Evolutionary conservation across 805 yeast genomes (phyloP), one percentile per base, ranked within the genome.

Genomic region (Zygoascus flipseniorum): DNA sequence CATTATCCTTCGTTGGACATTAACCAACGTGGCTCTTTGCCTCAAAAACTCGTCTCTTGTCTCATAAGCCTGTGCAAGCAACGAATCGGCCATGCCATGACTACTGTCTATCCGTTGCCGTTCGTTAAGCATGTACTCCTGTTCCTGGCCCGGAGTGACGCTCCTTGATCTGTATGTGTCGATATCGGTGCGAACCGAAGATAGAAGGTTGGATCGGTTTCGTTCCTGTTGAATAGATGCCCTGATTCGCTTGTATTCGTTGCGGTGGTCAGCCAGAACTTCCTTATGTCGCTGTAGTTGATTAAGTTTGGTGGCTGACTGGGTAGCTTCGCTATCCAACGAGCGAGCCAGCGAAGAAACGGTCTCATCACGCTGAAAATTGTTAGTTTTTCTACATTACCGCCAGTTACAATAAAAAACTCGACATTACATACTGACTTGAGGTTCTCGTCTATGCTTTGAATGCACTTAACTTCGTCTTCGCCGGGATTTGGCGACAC

Each of bases 251-350:
- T 71, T 69, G 62, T 79, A 85, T 56, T 82, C 85, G 51, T 73
- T 67, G 68, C 78, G 74, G 69, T 87, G 90, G 53, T 89, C 95
- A 54, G 73, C 78, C 31, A 88, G 72, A 13, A 79, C 76, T 67
- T 89, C 96, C 60, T 79, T 80, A 66, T 89, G 96, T 56, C 97
- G 80, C 54, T 84, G 81, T 47, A 89, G 70, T 66, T 90, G 98
- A 62, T 86, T 92, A 44, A 82, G 68, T 66, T 86, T 86, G 0
- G 93, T 79, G 0, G 93, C 79, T 5, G 90, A 77, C 8, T 85
- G 76, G 14, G 75, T 69, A 31, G 78, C 72, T 53, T 76, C 82
- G 1, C 78, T 70, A 47, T 86, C 87, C 18, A 80, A 70, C 10
- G 81, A 73, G 35, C 83, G 71, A 49, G 75, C 72, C 58, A 86